These are phyloP conservation scores for Anacardium occidentale DNA, from an alignment of 345 rosid genomes.

Conservation along the genomic window DNA sequence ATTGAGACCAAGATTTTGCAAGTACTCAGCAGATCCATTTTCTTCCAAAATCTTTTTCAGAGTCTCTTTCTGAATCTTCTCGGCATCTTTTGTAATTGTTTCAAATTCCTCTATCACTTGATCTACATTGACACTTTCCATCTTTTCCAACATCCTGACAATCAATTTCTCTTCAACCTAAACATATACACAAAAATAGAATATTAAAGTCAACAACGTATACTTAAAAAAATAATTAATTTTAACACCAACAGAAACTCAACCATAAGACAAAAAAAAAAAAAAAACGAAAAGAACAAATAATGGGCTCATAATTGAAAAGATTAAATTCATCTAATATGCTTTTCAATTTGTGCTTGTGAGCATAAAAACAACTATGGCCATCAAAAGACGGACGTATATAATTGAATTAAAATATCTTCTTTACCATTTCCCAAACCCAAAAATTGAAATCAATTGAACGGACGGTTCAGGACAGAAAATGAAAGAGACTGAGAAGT, in stretches of 20 bases:
- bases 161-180: background rate
- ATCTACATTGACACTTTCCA: slow-evolving; percentile 44
- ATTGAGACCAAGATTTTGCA: slow-evolving; percentile 62
- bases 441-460: background rate
- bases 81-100: slow-evolving; percentile 63
- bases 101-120: slow-evolving; percentile 73
- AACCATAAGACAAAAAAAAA: background rate
- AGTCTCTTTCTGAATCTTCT: slow-evolving; percentile 65
- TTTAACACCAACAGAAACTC: background rate
- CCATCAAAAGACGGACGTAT: background rate
- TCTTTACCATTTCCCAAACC: background rate
- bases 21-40: slow-evolving; percentile 70
- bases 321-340: background rate
- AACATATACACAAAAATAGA: background rate
- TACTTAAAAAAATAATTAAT: background rate
- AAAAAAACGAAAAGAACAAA: background rate
- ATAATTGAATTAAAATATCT: no score
- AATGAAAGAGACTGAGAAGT: background rate
- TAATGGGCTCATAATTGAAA: background rate
- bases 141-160: slow-evolving; percentile 56
- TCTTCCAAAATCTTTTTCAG: slow-evolving; percentile 64
- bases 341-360: background rate
- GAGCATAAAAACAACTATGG: background rate
- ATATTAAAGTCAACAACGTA: background rate
- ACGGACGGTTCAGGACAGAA: background rate